A percentile compares a stretch with the other conserved stretches of the same genome.
Conservation (phyloP, 495 filamentous ascomycete genomes). For the Penicillium desertorum region DNA sequence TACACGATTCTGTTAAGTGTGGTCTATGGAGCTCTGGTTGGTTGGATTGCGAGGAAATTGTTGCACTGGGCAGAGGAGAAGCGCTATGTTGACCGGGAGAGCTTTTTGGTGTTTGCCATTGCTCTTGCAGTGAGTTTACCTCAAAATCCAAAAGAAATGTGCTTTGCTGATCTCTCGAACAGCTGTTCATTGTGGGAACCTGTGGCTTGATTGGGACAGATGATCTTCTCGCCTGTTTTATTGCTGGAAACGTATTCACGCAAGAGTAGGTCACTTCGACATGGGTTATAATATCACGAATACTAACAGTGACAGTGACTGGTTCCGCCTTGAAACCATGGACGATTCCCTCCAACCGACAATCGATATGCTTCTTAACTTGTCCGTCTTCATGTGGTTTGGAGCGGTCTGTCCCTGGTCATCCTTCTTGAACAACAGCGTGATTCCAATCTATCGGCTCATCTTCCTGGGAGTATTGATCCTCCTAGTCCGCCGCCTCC, state of each 20-base stretch:
- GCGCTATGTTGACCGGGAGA: constrained; percentile 84
- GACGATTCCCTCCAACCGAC: constrained; percentile 91
- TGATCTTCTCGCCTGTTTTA: constrained; percentile 90
- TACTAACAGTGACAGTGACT: constrained; percentile 56
- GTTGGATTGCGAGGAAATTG: constrained; percentile 77
- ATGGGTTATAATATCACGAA: background rate
- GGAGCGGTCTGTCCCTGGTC: constrained; percentile 85
- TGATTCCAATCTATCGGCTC: constrained; percentile 76
- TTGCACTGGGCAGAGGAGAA: constrained; percentile 82
- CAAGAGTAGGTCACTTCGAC: constrained; percentile 57
- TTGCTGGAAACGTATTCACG: constrained; percentile 88
- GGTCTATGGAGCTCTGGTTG: constrained; percentile 72
- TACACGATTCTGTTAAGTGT: constrained; percentile 82
- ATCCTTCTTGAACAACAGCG: constrained; percentile 61
- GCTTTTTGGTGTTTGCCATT: constrained; percentile 85
- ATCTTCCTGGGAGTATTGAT: constrained; percentile 79
- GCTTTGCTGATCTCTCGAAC: constrained; percentile 16
- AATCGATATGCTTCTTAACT: constrained; percentile 83
- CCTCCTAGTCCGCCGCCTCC: constrained; percentile 74
- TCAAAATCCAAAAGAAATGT: constrained; percentile 9
- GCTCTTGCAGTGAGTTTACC: constrained; percentile 64
- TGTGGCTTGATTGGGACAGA: constrained; percentile 89
- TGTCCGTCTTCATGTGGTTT: constrained; percentile 88
- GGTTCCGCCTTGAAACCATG: constrained; percentile 84
- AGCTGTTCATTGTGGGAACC: constrained; percentile 81